Evolutionary conservation across 768 basidiomycete species (phyloP).

Genomic region (Lactarius hengduanensis): DNA sequence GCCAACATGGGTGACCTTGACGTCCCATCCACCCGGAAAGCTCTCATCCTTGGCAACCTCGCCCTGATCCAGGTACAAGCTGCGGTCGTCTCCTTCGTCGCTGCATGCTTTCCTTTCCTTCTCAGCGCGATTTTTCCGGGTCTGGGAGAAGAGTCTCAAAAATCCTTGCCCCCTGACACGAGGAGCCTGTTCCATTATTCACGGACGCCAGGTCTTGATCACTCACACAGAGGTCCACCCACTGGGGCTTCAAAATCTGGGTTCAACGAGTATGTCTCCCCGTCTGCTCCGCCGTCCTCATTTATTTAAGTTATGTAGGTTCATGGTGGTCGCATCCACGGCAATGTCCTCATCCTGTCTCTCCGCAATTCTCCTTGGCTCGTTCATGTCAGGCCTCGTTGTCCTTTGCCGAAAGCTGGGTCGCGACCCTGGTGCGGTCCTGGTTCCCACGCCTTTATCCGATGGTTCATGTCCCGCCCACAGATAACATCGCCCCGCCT

Average conservation of each 20-base stretch:
- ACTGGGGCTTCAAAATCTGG: constrained; percentile 21
- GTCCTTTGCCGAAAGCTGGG: constrained; percentile 72
- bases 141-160: constrained; percentile 15
- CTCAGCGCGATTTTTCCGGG: constrained; percentile 63
- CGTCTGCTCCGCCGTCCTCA: neutral
- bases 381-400: constrained; percentile 88
- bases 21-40: constrained; percentile 54
- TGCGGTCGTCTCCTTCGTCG: constrained; percentile 81
- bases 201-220: neutral
- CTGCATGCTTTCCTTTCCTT: constrained; percentile 72
- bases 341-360: constrained; percentile 80
- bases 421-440: constrained; percentile 73
- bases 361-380: constrained; percentile 78
- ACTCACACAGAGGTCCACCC: constrained; percentile 2
- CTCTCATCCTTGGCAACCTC: constrained; percentile 78
- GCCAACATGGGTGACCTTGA: constrained; percentile 94
- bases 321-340: constrained; percentile 73
- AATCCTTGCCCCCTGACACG: constrained; percentile 10
- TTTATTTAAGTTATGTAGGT: constrained; percentile 42
- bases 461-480: constrained; percentile 3
- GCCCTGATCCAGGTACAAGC: constrained; percentile 92
- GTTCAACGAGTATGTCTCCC: constrained; percentile 23
- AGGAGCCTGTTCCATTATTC: neutral
- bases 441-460: neutral
- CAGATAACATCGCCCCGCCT: constrained; percentile 95